A percentile compares a stretch with the other conserved stretches of the same genome.
These are phyloP conservation scores for Xylariaceae sp. DNA, from an alignment of 2,329 filamentous ascomycete species.

Conservation along the genomic window DNA sequence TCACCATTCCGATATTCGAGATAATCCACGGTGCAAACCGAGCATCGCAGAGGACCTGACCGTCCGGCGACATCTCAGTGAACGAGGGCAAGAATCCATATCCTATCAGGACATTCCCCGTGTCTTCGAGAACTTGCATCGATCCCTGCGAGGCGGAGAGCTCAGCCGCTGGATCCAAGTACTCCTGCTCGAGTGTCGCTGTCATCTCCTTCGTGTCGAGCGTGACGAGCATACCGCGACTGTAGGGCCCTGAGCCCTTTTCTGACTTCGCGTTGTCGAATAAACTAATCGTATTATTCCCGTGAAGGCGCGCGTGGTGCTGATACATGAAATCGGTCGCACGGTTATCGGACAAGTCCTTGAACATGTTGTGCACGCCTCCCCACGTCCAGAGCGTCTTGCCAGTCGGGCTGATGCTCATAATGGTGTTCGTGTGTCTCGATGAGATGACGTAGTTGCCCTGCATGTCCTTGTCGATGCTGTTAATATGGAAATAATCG, in stretches of 20 bases:
- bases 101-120: constrained; percentile 10
- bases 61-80: constrained; percentile 12
- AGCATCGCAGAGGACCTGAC: constrained; percentile 18
- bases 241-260: constrained; percentile 22
- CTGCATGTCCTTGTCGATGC: constrained; percentile 28
- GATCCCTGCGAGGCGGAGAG: not conserved
- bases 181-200: constrained; percentile 1
- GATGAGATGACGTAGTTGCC: constrained; percentile 35
- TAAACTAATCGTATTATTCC: constrained; percentile 27
- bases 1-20: constrained; percentile 14
- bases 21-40: constrained; percentile 15
- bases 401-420: constrained; percentile 28
- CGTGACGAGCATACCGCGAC: constrained; percentile 40
- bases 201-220: constrained; percentile 40
- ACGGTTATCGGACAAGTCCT: constrained; percentile 29
- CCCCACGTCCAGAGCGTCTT: constrained; percentile 33
- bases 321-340: constrained; percentile 35
- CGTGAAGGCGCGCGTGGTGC: constrained; percentile 33
- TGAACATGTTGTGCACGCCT: constrained; percentile 31
- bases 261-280: constrained; percentile 31
- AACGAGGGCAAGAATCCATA: constrained; percentile 16
- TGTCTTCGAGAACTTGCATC: constrained; percentile 2
- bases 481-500: constrained; percentile 37
- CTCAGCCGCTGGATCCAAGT: not conserved
- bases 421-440: constrained; percentile 27